These are phyloP conservation scores for Parasitella parasitica DNA, from an alignment of 371 early-diverging fungal species.

Conservation along the genomic window DNA sequence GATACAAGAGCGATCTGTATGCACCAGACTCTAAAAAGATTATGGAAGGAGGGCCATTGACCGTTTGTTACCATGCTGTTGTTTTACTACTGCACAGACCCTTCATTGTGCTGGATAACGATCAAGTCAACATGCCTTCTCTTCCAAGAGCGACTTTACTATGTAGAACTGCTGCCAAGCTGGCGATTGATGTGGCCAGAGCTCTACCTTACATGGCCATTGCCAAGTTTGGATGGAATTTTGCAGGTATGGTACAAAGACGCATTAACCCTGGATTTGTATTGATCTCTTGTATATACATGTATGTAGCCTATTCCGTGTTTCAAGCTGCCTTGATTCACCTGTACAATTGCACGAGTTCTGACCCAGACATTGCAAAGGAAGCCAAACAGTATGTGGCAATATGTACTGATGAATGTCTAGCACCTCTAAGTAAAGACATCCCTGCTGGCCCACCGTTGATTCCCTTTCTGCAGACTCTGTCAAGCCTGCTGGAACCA, in stretches of 20 bases:
- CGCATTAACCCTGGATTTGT: background rate
- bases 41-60: conserved; percentile 40
- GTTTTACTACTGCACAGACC: conserved; percentile 54
- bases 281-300: background rate
- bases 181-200: conserved; percentile 49
- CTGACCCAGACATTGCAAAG: conserved; percentile 22
- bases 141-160: conserved; percentile 27
- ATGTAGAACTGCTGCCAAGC: conserved; percentile 55
- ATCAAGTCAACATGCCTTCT: conserved; percentile 7
- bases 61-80: conserved; percentile 37
- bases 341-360: conserved; percentile 39
- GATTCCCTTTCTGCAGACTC: conserved; percentile 31
- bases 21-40: conserved; percentile 15
- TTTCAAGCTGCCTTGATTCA: conserved; percentile 46
- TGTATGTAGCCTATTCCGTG: conserved; percentile 35
- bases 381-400: conserved; percentile 32
- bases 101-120: conserved; percentile 28
- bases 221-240: conserved; percentile 47
- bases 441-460: conserved; percentile 37
- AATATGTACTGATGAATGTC: conserved; percentile 33
- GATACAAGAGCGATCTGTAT: background rate
- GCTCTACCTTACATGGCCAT: conserved; percentile 25
- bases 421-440: conserved; percentile 29
- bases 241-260: conserved; percentile 31
- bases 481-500: conserved; percentile 18